Evolutionary conservation across 2,329 filamentous ascomycete species (phyloP).

Genomic region (Microsporum ferrugineum): DNA sequence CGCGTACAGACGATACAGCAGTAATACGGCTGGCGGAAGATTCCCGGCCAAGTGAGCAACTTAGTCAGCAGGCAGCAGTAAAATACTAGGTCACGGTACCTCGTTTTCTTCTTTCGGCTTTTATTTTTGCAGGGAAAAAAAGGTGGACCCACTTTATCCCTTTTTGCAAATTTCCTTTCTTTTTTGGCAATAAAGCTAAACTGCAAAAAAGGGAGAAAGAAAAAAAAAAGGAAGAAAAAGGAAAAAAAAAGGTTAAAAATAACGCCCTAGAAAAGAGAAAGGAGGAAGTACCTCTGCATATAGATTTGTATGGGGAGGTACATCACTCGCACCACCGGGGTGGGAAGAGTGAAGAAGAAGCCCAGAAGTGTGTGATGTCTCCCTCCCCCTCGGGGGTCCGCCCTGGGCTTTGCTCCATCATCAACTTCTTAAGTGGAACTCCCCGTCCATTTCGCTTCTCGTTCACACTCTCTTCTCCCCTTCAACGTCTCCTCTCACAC

Average conservation of each 20-base stretch:
- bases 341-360: neutral
- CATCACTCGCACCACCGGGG: neutral
- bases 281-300: neutral
- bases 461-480: neutral
- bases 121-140: neutral
- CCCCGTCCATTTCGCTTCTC: slow-evolving; percentile 4
- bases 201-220: neutral
- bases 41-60: neutral
- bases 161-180: neutral
- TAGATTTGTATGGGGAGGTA: neutral
- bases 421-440: slow-evolving; percentile 4
- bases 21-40: neutral
- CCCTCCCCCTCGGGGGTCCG: neutral
- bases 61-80: neutral
- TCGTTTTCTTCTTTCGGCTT: slow-evolving; percentile 1
- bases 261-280: neutral
- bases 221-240: neutral
- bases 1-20: neutral
- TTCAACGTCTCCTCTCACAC: neutral
- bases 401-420: neutral
- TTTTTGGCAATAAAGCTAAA: neutral
- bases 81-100: slow-evolving; percentile 1
- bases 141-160: neutral
- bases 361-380: neutral
- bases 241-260: slow-evolving; percentile 2